Evolutionary conservation across 1,284 basidiomycete species (phyloP).

Genomic region (Moesziomyces aphidis): DNA sequence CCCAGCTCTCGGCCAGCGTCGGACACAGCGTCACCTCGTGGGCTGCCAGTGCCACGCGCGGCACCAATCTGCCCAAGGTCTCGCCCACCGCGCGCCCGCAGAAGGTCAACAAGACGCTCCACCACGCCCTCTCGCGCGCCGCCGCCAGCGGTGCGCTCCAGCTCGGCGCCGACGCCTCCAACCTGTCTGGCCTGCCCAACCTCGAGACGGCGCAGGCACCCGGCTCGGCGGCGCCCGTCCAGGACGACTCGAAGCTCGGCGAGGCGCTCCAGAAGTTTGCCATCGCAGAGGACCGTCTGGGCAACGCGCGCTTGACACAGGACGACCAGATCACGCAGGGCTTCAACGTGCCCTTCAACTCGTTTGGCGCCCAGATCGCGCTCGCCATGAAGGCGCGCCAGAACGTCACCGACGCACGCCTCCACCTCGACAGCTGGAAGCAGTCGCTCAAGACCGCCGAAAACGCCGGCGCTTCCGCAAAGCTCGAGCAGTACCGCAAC

Average conservation of each 20-base stretch:
- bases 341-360: constrained; percentile 86
- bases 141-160: constrained; percentile 77
- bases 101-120: constrained; percentile 81
- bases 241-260: constrained; percentile 69
- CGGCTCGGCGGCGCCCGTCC: constrained; percentile 24
- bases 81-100: constrained; percentile 73
- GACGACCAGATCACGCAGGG: constrained; percentile 79
- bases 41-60: constrained; percentile 87
- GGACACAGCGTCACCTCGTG: constrained; percentile 84
- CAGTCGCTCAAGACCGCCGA: constrained; percentile 62
- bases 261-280: constrained; percentile 83
- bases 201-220: constrained; percentile 41
- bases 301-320: constrained; percentile 84
- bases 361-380: constrained; percentile 65
- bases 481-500: constrained; percentile 53
- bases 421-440: constrained; percentile 66
- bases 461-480: constrained; percentile 41
- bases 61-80: constrained; percentile 72
- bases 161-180: constrained; percentile 68
- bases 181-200: constrained; percentile 49
- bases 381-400: constrained; percentile 65
- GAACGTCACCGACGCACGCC: constrained; percentile 61
- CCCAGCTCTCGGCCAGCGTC: constrained; percentile 72
- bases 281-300: constrained; percentile 85
- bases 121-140: constrained; percentile 89